Evolutionary conservation across 2,329 filamentous ascomycete species (phyloP).

Genomic region (Ophiobolus disseminans): DNA sequence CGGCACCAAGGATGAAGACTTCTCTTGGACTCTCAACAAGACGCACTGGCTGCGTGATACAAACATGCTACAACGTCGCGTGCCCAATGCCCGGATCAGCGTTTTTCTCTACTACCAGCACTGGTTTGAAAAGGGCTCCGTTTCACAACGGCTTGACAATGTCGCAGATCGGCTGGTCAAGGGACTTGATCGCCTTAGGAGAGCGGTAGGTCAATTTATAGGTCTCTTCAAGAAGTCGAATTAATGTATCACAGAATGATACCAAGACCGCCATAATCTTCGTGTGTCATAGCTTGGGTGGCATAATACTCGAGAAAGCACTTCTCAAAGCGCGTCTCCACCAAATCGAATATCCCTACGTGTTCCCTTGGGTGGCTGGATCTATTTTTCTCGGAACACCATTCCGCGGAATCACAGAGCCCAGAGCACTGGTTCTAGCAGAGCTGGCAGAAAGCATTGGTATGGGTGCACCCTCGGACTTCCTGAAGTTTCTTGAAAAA

Average conservation of each 20-base stretch:
- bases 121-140: slow-evolving; percentile 38
- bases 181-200: slow-evolving; percentile 19
- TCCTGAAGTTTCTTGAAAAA: slow-evolving; percentile 28
- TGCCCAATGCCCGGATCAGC: slow-evolving; percentile 37
- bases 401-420: slow-evolving; percentile 23
- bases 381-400: slow-evolving; percentile 32
- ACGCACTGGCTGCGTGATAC: slow-evolving; percentile 39
- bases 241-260: slow-evolving; percentile 19
- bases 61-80: slow-evolving; percentile 39
- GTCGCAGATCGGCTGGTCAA: slow-evolving; percentile 34
- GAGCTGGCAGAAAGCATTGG: slow-evolving; percentile 25
- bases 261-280: slow-evolving; percentile 39
- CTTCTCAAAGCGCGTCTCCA: slow-evolving; percentile 18
- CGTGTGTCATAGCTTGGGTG: slow-evolving; percentile 38
- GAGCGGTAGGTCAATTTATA: slow-evolving; percentile 16
- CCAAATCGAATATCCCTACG: slow-evolving; percentile 23
- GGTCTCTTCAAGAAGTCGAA: neutral
- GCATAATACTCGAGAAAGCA: slow-evolving; percentile 35
- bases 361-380: slow-evolving; percentile 31
- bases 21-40: slow-evolving; percentile 35
- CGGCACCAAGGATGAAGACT: slow-evolving; percentile 36
- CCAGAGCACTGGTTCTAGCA: slow-evolving; percentile 28
- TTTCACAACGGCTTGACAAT: slow-evolving; percentile 36
- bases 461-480: slow-evolving; percentile 18
- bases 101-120: slow-evolving; percentile 37